phyloP scores from a whole-genome alignment of 2,329 filamentous ascomycete genomes.

The Tolypocladium pustulatum region DNA sequence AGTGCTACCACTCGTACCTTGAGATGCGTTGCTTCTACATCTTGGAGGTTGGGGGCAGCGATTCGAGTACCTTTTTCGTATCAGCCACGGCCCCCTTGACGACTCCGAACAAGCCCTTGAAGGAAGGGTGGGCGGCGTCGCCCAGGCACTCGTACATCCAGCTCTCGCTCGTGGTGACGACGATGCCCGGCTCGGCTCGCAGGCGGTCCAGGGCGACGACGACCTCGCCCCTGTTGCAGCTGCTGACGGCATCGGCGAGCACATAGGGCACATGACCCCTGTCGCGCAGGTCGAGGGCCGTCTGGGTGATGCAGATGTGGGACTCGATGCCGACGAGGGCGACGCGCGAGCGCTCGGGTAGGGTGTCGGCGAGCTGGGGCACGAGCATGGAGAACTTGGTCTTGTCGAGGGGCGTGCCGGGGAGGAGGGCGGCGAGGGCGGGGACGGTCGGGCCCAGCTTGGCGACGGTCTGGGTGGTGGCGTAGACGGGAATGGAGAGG shows the following conservation, averaged over 20 bases:
- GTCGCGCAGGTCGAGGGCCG: slow-evolving; percentile 67
- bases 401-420: slow-evolving; percentile 63
- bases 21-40: slow-evolving; percentile 24
- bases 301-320: slow-evolving; percentile 93
- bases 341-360: slow-evolving; percentile 39
- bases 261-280: slow-evolving; percentile 76
- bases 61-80: slow-evolving; percentile 59
- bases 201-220: slow-evolving; percentile 67
- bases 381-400: slow-evolving; percentile 83
- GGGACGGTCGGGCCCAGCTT: slow-evolving; percentile 72
- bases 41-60: slow-evolving; percentile 47
- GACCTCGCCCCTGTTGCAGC: slow-evolving; percentile 75
- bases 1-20: not conserved
- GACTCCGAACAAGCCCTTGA: slow-evolving; percentile 60
- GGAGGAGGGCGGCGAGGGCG: slow-evolving; percentile 50
- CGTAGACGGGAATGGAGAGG: slow-evolving; percentile 67
- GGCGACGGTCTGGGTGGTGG: slow-evolving; percentile 73
- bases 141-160: slow-evolving; percentile 83
- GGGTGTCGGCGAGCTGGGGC: slow-evolving; percentile 45
- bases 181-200: slow-evolving; percentile 57
- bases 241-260: slow-evolving; percentile 80
- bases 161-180: slow-evolving; percentile 80
- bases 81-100: slow-evolving; percentile 67
- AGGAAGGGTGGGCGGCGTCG: slow-evolving; percentile 64
- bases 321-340: slow-evolving; percentile 85